These are phyloP conservation scores for Ascochyta pisi DNA, from an alignment of 2,329 filamentous ascomycete species.

Conservation along the genomic window DNA sequence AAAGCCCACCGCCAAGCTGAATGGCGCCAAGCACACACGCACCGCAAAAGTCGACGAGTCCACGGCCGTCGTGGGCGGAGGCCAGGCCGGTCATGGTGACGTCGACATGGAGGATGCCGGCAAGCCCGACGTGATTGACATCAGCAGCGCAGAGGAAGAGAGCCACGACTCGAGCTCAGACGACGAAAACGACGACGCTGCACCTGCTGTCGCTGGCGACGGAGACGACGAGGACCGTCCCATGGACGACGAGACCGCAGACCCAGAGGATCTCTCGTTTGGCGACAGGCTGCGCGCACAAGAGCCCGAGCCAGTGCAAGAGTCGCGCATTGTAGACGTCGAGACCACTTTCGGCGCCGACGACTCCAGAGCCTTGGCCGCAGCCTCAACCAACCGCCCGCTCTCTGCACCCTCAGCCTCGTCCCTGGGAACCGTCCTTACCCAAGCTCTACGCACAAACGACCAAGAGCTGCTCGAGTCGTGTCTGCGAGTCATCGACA, in stretches of 20 bases:
- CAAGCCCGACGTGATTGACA: slow-evolving; percentile 52
- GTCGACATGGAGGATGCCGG: slow-evolving; percentile 46
- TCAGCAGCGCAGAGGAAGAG: slow-evolving; percentile 57
- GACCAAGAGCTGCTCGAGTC: slow-evolving; percentile 89
- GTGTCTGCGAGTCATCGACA: slow-evolving; percentile 82
- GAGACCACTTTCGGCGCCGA: slow-evolving; percentile 60
- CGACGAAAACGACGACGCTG: slow-evolving; percentile 40
- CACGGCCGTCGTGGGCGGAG: slow-evolving; percentile 60
- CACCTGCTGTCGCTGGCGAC: slow-evolving; percentile 30
- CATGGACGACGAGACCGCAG: slow-evolving; percentile 46
- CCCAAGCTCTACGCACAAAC: slow-evolving; percentile 91
- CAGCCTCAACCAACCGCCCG: slow-evolving; percentile 52
- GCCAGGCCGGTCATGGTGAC: slow-evolving; percentile 54
- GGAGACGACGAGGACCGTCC: slow-evolving; percentile 45
- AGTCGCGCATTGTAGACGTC: slow-evolving; percentile 72
- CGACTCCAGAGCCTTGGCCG: slow-evolving; percentile 54
- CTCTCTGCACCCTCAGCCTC: slow-evolving; percentile 72
- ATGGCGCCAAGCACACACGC: slow-evolving; percentile 59
- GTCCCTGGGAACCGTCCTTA: slow-evolving; percentile 89
- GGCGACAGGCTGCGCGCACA: slow-evolving; percentile 80
- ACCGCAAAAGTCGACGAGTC: slow-evolving; percentile 65
- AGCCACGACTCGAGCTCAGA: slow-evolving; percentile 45
- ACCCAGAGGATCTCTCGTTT: slow-evolving; percentile 72
- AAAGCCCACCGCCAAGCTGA: slow-evolving; percentile 58
- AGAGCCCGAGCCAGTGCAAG: slow-evolving; percentile 49